Base-by-base conservation (phyloP, 164 flowering plant species). In the Tetracentron sinense region DNA sequence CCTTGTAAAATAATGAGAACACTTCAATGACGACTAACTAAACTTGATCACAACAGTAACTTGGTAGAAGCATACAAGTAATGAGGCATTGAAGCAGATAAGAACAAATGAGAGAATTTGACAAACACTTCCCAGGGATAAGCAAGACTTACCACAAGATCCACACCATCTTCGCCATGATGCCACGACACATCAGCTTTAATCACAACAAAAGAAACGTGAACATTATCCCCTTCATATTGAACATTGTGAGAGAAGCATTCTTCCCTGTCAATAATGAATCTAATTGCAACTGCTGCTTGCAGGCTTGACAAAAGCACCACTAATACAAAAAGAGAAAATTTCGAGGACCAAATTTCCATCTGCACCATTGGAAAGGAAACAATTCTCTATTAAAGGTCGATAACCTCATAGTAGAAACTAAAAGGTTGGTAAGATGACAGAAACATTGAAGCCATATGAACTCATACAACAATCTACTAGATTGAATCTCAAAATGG, bases 231-330 rank as follows among this genome's bases (percentile, higher is more conserved):
- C 5, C 95, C 92, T 71, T 85, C 93, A 58, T 82, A 87, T 47
- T 84, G 69, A 35, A 85, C 93, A 21, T 81, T 58, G 69, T 91
- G 92, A 38, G 98, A 85, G 73, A 89, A 84, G 60, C 98, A 94
- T 42, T 94, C 98, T 66, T 89, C 96, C 67, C 90, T 81, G 66
- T 94, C 96, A 47, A 94, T 85, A 56, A 87, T 88, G 71, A 94
- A 86, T 73, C 98, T 83, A 57, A 94, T 80, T 48, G 90, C 97
- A 60, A 55, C 46, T 16, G 74, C 80, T 27, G 68, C 72, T 48
- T 71, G 73, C 26, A 75, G 26, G 54, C 65, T 59, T n/a, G 62
- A 65, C 42, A 78, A 35, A 27, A 75, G 57, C 30, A 61, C 71
- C 69, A 74, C 2, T 16, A 72, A 26, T 28, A 46, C 63, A 25